phyloP scores from a whole-genome alignment of 305 asterid genomes.

The Fraxinus albicans region DNA sequence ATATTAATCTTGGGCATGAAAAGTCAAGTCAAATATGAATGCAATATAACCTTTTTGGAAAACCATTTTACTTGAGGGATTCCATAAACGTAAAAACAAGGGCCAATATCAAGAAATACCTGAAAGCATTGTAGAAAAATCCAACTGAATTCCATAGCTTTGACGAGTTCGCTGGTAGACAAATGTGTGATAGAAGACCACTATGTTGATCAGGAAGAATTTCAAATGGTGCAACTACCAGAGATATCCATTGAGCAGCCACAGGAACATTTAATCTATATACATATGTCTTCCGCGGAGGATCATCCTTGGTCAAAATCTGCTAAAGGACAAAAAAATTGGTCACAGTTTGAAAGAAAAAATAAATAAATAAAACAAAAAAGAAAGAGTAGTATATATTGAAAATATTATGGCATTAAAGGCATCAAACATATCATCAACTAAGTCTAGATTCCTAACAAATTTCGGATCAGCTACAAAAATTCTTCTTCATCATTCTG shows the following conservation, averaged over 20 bases:
- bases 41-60: slow-evolving; percentile 16
- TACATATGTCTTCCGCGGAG: slow-evolving; percentile 84
- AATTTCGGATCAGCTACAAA: not conserved
- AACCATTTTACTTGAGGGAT: slow-evolving; percentile 10
- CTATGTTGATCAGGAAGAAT: slow-evolving; percentile 79
- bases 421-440: not conserved
- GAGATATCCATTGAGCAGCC: slow-evolving; percentile 89
- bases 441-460: not conserved
- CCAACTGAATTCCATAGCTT: slow-evolving; percentile 80
- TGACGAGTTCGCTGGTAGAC: slow-evolving; percentile 67
- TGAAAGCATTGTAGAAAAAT: slow-evolving; percentile 82
- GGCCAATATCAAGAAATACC: slow-evolving; percentile 45
- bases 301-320: slow-evolving; percentile 90
- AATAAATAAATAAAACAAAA: not conserved
- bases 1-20: slow-evolving; percentile 18
- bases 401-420: not conserved
- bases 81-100: slow-evolving; percentile 18
- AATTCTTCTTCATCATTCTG: not conserved
- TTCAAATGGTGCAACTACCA: slow-evolving; percentile 89
- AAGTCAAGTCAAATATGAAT: slow-evolving; percentile 17
- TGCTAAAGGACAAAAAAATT: slow-evolving; percentile 25
- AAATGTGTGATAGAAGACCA: slow-evolving; percentile 68
- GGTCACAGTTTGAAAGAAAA: slow-evolving; percentile 6
- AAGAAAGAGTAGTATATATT: not conserved
- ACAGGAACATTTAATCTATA: slow-evolving; percentile 91